Evolutionary conservation across 352 stramenopile genomes (phyloP), one percentile per base, ranked within the genome.

Genomic region (Globisporangium perplexum): DNA sequence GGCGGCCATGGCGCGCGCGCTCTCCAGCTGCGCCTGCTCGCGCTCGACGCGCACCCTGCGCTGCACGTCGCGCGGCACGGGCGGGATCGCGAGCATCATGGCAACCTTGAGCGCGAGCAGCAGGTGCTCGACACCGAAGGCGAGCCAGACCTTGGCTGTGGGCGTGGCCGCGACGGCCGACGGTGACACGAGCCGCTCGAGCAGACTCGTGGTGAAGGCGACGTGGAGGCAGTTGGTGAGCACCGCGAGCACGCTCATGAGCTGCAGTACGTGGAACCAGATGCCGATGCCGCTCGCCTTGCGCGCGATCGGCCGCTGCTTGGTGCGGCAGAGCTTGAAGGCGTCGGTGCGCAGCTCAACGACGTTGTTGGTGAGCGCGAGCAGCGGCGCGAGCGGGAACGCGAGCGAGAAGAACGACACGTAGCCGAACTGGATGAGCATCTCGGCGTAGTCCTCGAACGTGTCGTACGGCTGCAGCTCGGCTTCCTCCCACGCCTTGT

Each of bases 221-320:
- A 98, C 87, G 47, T 98, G 79, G 55, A 96, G 89, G 57, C 92
- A 98, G 66, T 98, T 98, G 51, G 95, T 98, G 44, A 98, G 72
- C 57, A 98, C 88, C 11, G 90, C 94, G 64, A 98, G 76, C 5
- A 98, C 85, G 28, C 89, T 97, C 68, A 98, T 97, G 68, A 97
- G 82, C 68, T 98, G 92, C 24, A 98, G 75, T 50, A 98, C 87
- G 30, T 77, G 62, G 45, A 97, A 57, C 83, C 83, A 94, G 55
- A 94, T 69, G 47, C 84, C 82, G 50, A 97, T 97, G 51, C 88
- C 93, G 48, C 92, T 96, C 31, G 94, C 96, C 67, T 97, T 97
- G 60, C 87, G 78, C 7, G 92, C 80, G 30, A 98, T 73, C 7
- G 94, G 92, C 22, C 95, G 77, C 47, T 96, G 86, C 69, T 88